Conservation (phyloP, 768 basidiomycete species). For the Rhizopogon sp. region DNA sequence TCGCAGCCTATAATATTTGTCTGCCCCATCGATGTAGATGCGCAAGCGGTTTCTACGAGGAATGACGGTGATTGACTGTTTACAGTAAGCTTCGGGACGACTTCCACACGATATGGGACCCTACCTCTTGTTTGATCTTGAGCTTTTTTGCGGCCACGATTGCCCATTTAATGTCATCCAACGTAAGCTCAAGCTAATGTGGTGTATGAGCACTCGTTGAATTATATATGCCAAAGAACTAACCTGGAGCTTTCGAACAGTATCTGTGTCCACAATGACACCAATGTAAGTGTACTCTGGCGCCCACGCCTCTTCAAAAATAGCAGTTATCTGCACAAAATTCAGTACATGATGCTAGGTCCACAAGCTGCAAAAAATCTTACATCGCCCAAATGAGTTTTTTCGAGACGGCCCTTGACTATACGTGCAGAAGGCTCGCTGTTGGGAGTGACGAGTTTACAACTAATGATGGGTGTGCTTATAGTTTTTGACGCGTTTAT, state of each 20-base stretch:
- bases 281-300: conserved; percentile 90
- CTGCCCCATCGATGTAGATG: conserved; percentile 72
- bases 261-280: conserved; percentile 84
- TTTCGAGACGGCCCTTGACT: conserved; percentile 94
- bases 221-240: not conserved
- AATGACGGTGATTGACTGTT: conserved; percentile 70
- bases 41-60: conserved; percentile 70
- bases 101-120: not conserved
- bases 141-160: conserved; percentile 84
- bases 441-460: conserved; percentile 78
- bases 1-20: conserved; percentile 80
- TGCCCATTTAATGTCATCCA: conserved; percentile 92
- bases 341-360: not conserved
- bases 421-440: conserved; percentile 96
- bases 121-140: conserved; percentile 85
- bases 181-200: conserved; percentile 78
- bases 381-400: conserved; percentile 91
- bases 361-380: conserved; percentile 16
- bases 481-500: conserved; percentile 98
- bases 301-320: conserved; percentile 95
- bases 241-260: conserved; percentile 86
- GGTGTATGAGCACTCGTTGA: not conserved
- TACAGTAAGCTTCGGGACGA: not conserved
- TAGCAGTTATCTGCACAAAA: conserved; percentile 67
- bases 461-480: conserved; percentile 97